Percentiles rank a stretch among this genome's conserved stretches.
Evolutionary conservation across 495 filamentous ascomycete species (phyloP).

Genomic region (Tirmania nivea): DNA sequence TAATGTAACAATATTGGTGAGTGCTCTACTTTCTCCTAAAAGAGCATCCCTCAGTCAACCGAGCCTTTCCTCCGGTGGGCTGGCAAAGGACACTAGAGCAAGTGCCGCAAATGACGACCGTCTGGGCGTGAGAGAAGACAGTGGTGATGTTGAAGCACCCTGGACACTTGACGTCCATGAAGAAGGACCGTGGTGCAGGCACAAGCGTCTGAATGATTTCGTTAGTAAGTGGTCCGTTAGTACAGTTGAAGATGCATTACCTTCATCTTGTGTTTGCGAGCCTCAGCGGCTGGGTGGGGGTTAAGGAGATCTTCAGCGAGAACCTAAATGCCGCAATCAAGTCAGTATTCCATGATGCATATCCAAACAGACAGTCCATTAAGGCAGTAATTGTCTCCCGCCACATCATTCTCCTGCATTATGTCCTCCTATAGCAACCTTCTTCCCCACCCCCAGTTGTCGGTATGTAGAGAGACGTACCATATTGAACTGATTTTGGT

Average conservation of each 20-base stretch:
- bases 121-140: conserved; percentile 99
- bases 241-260: conserved; percentile 28
- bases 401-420: neutral
- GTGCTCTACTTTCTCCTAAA: conserved; percentile 90
- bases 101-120: conserved; percentile 95
- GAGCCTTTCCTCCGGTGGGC: conserved; percentile 92
- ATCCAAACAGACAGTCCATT: too few species aligned
- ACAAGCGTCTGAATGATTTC: conserved; percentile 49
- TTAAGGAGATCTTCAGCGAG: conserved; percentile 99
- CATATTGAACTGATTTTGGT: neutral
- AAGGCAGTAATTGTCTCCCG: neutral
- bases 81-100: conserved; percentile 96
- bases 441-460: neutral
- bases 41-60: conserved; percentile 95
- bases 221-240: neutral
- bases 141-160: conserved; percentile 99
- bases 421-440: neutral
- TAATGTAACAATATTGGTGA: too few species aligned
- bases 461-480: neutral
- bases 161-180: conserved; percentile 99
- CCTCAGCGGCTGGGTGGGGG: conserved; percentile 84
- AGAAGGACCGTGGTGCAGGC: conserved; percentile 90
- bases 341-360: neutral
- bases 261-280: conserved; percentile 99
- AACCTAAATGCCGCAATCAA: conserved; percentile 36